A percentile compares a stretch with the other conserved stretches of the same genome.
Conservation (phyloP, 2,329 filamentous ascomycete species). For the Diaporthe nobilis region DNA sequence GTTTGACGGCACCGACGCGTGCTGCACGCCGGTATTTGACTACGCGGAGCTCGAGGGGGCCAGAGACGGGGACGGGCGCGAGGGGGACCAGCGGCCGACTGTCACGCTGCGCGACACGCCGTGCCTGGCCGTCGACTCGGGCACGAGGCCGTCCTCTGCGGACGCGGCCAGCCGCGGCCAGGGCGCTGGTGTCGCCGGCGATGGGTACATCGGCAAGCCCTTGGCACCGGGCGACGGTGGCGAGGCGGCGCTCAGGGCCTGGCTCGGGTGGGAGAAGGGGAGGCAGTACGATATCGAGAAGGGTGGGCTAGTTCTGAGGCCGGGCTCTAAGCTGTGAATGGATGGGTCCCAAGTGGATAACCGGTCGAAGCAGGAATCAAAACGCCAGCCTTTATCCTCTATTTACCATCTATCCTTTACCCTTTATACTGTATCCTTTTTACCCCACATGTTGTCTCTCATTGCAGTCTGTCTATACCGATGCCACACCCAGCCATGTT, state of each 20-base stretch:
- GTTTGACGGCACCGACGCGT: conserved; percentile 93
- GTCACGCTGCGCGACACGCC: conserved; percentile 81
- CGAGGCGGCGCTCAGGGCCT: conserved; percentile 75
- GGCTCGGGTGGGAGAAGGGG: conserved; percentile 84
- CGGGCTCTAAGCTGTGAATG: conserved; percentile 60
- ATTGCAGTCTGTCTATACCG: neutral
- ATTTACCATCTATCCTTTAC: neutral
- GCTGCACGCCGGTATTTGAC: conserved; percentile 88
- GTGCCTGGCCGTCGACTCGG: conserved; percentile 71
- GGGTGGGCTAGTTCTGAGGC: conserved; percentile 66
- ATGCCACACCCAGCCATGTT: neutral
- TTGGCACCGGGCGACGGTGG: conserved; percentile 80
- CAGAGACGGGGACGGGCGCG: conserved; percentile 53
- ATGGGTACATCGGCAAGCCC: conserved; percentile 74
- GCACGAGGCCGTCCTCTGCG: conserved; percentile 45
- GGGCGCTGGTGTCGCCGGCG: conserved; percentile 74
- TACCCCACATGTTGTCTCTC: neutral
- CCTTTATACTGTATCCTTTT: neutral
- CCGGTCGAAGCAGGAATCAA: neutral
- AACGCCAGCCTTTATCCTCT: neutral
- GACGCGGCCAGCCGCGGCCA: conserved; percentile 68
- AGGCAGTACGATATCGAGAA: conserved; percentile 79
- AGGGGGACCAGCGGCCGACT: conserved; percentile 79
- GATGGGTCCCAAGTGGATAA: neutral
- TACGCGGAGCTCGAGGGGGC: conserved; percentile 78